Conservation (phyloP, 2,329 filamentous ascomycete species). For the Westerdykella aurantiaca region DNA sequence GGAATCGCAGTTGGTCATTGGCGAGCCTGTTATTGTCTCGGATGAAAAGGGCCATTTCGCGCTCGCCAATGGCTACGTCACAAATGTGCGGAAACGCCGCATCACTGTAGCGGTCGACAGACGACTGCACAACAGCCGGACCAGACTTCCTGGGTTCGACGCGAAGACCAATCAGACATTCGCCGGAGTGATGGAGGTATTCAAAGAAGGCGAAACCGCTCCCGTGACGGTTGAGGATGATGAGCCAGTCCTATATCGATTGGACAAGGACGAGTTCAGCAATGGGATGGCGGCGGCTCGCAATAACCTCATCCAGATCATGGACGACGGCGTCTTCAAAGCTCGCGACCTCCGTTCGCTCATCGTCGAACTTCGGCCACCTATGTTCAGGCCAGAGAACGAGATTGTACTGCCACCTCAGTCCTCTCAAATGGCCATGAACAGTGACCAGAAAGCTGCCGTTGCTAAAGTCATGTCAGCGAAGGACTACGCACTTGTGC, state of each 20-base stretch:
- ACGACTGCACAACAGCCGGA: conserved; percentile 77
- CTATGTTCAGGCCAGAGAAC: conserved; percentile 66
- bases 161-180: conserved; percentile 75
- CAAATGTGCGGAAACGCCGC: conserved; percentile 64
- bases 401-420: conserved; percentile 55
- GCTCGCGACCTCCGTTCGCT: conserved; percentile 68
- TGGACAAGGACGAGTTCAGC: conserved; percentile 98
- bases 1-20: conserved; percentile 79
- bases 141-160: conserved; percentile 70
- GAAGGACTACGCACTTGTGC: conserved; percentile 89
- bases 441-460: conserved; percentile 78
- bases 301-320: conserved; percentile 88
- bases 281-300: conserved; percentile 94
- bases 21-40: conserved; percentile 93
- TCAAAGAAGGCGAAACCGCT: conserved; percentile 44
- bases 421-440: conserved; percentile 60
- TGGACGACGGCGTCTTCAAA: conserved; percentile 70
- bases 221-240: conserved; percentile 40
- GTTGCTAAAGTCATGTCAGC: conserved; percentile 96
- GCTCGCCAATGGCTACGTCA: conserved; percentile 85
- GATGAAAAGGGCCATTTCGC: conserved; percentile 95
- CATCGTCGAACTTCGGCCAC: conserved; percentile 70
- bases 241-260: conserved; percentile 63
- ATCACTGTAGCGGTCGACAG: conserved; percentile 90
- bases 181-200: conserved; percentile 83